phyloP scores from a whole-genome alignment of 495 filamentous ascomycete genomes.

The Xylona heveae region DNA sequence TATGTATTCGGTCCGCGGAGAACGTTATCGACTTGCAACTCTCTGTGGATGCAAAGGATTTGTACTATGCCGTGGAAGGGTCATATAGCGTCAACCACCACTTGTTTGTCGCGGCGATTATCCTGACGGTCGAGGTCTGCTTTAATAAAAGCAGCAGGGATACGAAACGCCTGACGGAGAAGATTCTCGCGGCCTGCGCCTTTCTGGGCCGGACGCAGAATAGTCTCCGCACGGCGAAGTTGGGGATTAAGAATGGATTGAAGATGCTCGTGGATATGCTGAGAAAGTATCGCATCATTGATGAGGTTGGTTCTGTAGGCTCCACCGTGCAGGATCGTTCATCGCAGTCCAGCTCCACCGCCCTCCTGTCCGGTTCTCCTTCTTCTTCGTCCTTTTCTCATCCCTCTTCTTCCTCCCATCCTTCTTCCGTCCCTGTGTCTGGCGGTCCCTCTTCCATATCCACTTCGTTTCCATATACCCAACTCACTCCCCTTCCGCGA shows the following conservation, averaged over 20 bases:
- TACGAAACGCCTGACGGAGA: not conserved
- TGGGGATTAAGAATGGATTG: not conserved
- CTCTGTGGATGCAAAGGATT: not conserved
- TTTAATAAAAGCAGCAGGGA: not conserved
- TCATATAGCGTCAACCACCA: not conserved
- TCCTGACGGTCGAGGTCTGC: not conserved
- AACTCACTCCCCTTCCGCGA: too few species aligned
- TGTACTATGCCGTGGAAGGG: not conserved
- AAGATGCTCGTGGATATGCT: not conserved
- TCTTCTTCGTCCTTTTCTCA: too few species aligned
- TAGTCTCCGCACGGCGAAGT: not conserved
- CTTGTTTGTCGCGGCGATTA: not conserved
- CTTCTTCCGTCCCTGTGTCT: too few species aligned
- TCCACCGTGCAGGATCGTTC: not conserved
- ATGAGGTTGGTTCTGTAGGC: not conserved
- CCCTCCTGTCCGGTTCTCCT: too few species aligned
- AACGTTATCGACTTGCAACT: not conserved
- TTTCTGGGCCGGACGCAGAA: not conserved
- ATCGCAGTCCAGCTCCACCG: too few species aligned
- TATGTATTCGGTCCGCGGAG: not conserved
- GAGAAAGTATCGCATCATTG: not conserved
- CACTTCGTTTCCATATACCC: too few species aligned
- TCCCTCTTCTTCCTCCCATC: too few species aligned
- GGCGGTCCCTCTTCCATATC: too few species aligned
- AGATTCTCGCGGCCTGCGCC: not conserved